Percentiles rank a stretch among this genome's conserved stretches.
phyloP scores from a whole-genome alignment of 805 yeast species.

The Candida piceae region DNA sequence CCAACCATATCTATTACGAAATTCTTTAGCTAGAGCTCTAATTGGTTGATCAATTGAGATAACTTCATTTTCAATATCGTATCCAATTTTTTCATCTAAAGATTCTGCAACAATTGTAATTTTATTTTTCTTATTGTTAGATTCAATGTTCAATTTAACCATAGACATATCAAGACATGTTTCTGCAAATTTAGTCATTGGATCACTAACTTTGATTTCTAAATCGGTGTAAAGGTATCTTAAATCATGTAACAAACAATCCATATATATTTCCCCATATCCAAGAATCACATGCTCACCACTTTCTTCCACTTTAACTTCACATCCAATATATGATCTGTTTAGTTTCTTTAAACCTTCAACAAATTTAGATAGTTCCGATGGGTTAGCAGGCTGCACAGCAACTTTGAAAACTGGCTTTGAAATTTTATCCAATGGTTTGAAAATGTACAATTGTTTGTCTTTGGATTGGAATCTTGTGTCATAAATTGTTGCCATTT shows the following conservation, averaged over 20 bases:
- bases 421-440: constrained; percentile 38
- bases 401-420: constrained; percentile 74
- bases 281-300: constrained; percentile 82
- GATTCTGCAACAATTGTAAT: constrained; percentile 79
- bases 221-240: constrained; percentile 58
- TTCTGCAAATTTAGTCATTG: constrained; percentile 75
- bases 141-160: constrained; percentile 57
- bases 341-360: constrained; percentile 63
- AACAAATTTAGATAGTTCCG: constrained; percentile 68
- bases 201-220: constrained; percentile 79
- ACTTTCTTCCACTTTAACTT: constrained; percentile 75
- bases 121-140: constrained; percentile 49
- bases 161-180: constrained; percentile 63
- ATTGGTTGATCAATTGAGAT: constrained; percentile 29
- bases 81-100: constrained; percentile 46
- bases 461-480: constrained; percentile 11
- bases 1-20: constrained; percentile 64
- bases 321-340: constrained; percentile 60
- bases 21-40: constrained; percentile 45
- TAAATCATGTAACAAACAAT: constrained; percentile 74
- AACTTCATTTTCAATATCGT: constrained; percentile 50
- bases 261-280: constrained; percentile 84
- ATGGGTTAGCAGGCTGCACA: constrained; percentile 74
- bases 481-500: constrained; percentile 54
- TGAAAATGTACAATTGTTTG: constrained; percentile 30